Evolutionary conservation across 345 rosid species (phyloP).

Genomic region (Toxicodendron radicans): DNA sequence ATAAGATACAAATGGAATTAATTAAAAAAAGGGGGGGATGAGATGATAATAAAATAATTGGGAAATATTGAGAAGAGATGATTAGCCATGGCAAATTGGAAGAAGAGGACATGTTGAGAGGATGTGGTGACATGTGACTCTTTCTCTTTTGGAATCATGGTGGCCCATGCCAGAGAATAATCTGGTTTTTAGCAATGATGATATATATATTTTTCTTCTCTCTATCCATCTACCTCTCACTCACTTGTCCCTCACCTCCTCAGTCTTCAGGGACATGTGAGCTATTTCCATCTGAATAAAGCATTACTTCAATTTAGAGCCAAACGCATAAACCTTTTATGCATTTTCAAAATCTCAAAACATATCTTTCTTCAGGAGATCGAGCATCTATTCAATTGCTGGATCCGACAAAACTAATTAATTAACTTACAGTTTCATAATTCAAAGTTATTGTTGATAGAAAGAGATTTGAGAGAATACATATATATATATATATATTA

Average conservation of each 20-base stretch:
- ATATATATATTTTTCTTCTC: conserved; percentile 1
- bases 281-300: background rate
- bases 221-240: conserved; percentile 17
- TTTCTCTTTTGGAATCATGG: conserved; percentile 56
- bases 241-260: conserved; percentile 6
- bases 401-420: background rate
- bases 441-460: background rate
- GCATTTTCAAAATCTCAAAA: too few species aligned
- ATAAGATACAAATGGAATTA: background rate
- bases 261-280: conserved; percentile 13
- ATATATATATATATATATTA: too few species aligned
- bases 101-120: conserved; percentile 40
- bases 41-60: conserved; percentile 18
- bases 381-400: background rate
- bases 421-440: too few species aligned
- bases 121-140: conserved; percentile 52
- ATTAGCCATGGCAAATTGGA: conserved; percentile 38
- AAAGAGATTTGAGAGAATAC: background rate
- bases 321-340: background rate
- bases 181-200: conserved; percentile 59
- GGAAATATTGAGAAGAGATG: conserved; percentile 30
- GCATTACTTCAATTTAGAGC: conserved; percentile 7
- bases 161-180: conserved; percentile 75
- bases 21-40: conserved; percentile 13
- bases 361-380: too few species aligned